Evolutionary conservation across 345 rosid genomes (phyloP).

Genomic region (Salix exigua): DNA sequence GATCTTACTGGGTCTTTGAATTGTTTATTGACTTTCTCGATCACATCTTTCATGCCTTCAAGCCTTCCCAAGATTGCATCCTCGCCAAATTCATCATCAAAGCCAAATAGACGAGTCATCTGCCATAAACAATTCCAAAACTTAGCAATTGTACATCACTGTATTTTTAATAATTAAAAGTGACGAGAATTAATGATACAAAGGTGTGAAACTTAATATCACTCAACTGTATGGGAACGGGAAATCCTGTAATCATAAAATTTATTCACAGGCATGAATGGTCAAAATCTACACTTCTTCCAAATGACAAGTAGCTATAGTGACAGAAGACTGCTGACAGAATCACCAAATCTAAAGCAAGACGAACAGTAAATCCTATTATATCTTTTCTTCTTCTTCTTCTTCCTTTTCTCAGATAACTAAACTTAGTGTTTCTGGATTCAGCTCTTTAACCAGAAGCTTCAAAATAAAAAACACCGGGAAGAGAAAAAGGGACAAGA

Average conservation of each 20-base stretch:
- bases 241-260: not conserved
- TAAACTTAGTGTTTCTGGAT: not conserved
- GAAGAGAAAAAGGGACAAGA: not conserved
- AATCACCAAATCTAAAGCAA: not conserved
- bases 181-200: not conserved
- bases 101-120: conserved; percentile 85
- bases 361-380: not conserved
- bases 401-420: not conserved
- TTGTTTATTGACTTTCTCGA: conserved; percentile 92
- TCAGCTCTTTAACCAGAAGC: not conserved
- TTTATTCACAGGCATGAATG: not conserved
- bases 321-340: not conserved
- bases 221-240: not conserved
- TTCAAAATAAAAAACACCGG: not conserved
- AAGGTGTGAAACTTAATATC: not conserved
- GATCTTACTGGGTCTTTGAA: conserved; percentile 88
- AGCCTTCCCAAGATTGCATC: conserved; percentile 96
- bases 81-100: conserved; percentile 91
- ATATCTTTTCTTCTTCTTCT: not conserved
- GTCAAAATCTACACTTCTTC: not conserved
- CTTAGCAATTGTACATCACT: not conserved
- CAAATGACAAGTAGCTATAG: not conserved
- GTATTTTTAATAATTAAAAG: not conserved
- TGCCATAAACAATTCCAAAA: conserved; percentile 32
- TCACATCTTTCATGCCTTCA: conserved; percentile 96